These are phyloP conservation scores for Fusarium chaquense DNA, from an alignment of 2,329 filamentous ascomycete genomes.

Conservation along the genomic window DNA sequence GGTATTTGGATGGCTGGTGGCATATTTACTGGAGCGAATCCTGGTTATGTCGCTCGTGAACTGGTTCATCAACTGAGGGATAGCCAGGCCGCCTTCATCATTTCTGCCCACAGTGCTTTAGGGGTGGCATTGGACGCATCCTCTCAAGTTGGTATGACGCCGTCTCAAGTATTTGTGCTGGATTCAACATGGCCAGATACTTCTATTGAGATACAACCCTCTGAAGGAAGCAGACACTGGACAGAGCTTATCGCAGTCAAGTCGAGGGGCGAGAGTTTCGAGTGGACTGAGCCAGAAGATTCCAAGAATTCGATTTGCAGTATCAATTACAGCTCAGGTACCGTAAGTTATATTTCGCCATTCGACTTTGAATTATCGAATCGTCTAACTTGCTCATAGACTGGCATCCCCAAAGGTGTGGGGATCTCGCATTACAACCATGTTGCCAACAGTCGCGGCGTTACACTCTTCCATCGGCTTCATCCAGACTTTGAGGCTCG, in stretches of 20 bases:
- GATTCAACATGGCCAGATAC: slow-evolving; percentile 67
- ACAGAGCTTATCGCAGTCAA: slow-evolving; percentile 67
- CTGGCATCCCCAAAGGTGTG: slow-evolving; percentile 86
- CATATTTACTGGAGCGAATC: slow-evolving; percentile 82
- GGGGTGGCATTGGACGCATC: slow-evolving; percentile 76
- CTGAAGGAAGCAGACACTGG: slow-evolving; percentile 65
- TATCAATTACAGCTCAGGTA: slow-evolving; percentile 84
- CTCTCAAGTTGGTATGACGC: slow-evolving; percentile 65
- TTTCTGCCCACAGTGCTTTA: slow-evolving; percentile 71
- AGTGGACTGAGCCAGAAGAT: slow-evolving; percentile 70
- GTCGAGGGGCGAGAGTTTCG: slow-evolving; percentile 66
- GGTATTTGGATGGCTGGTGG: slow-evolving; percentile 83
- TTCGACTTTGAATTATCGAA: background rate
- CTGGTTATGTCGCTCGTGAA: slow-evolving; percentile 74
- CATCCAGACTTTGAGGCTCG: slow-evolving; percentile 62
- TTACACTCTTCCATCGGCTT: slow-evolving; percentile 59
- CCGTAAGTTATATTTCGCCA: slow-evolving; percentile 50
- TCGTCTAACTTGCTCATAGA: slow-evolving; percentile 53
- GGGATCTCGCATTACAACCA: slow-evolving; percentile 84
- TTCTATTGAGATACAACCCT: slow-evolving; percentile 22
- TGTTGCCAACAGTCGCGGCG: slow-evolving; percentile 75
- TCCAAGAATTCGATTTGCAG: slow-evolving; percentile 69
- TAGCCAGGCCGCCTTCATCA: slow-evolving; percentile 74
- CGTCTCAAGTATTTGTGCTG: slow-evolving; percentile 72
- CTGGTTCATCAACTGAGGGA: slow-evolving; percentile 81